Base-by-base conservation (phyloP, 2,329 filamentous ascomycete species). In the Sclerotinia sclerotiorum region DNA sequence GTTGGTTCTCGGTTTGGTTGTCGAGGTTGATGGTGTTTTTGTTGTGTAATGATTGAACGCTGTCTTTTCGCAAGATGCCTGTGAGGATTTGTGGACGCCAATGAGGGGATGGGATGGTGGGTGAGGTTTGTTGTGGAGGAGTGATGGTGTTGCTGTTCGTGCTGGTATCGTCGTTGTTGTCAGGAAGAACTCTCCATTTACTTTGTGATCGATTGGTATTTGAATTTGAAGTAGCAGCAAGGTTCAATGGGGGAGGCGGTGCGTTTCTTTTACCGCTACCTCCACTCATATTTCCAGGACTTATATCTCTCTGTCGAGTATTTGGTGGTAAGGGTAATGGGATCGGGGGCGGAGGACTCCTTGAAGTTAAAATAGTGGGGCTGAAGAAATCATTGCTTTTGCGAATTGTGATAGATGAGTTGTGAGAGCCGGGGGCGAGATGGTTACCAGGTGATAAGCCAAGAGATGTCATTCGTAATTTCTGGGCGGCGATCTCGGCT, bases 311-410 rank as follows among this genome's bases (percentile, higher is more conserved):
- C 19, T 52, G 48, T 49, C 49, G 39, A 24, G 15, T 19, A 19
- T 29, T 86, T 48, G 65, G 65, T 29, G 65, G 65, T 27, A 67
- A 24, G 27, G 65, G 83, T 81, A 11, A 86, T 80, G 42, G 87
- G 80, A 5, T 82, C 80, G 62, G 80, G 81, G 49, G 80, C 74
- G 21, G 73, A 73, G 24, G 79, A 78, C 62, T 42, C 61, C 60
- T 61, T 44, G 48, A 55, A 17, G 56, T 13, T 17, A 70, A 69
- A 24, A 52, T 17, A 24, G 63, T 70, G n/a, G 73, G 73, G 29
- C 54, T 58, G 67, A 58, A 60, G 49, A 65, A 66, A 48, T 48
- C 64, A 39, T 35, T 48, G 32, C 64, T 60, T 61, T 67, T 67
- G 29, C 64, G 64, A 56, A 51, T 66, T 19, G 57, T 44, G 54